Evolutionary conservation across 1,139 yeast species (phyloP), one percentile per base, ranked within the genome.

Genomic region (Taphrina wiesneri): DNA sequence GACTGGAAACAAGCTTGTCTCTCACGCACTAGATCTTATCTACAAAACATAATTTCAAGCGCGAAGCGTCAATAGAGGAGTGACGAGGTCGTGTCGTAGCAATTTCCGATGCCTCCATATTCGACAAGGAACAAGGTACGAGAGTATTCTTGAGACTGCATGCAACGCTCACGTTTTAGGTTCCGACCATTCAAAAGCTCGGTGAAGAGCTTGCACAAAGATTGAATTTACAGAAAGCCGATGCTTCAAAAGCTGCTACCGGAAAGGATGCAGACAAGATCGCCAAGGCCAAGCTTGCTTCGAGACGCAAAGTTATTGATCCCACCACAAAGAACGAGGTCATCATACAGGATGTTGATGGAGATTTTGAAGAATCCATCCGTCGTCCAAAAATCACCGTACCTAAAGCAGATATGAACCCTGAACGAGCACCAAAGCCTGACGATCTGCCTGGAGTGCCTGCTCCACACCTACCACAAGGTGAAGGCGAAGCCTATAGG

Each of bases 311-410:
- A 51, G 65, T 62, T 2, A 53, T 54, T 15, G 65, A 62, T 53
- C 65, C 65, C 2, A 62, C 65, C 32, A 62, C 65, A n/a, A 62
- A 62, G 30, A 53, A 45, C 4, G 61, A 62, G 25, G 65, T 62
- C 47, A 46, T 62, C 53, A 54, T 62, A 15, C 65, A 62, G 34
- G 65, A 62, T 36, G 65, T 62, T 13, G 65, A 62, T 34, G 65
- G 61, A 13, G 54, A 46, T 30, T 62, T 62, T 34, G 65, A 62
- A 25, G 54, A 47, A 13, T 36, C 60, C 7, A 62, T 62, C 30
- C 49, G 60, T 5, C 60, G 65, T 1, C 65, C 65, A n/a, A 34
- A 25, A 41, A 62, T 53, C 19, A 62, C 65, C 4, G 61, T 62
- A 5, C 65, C 65, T 17, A 30, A 34, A 19, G 65, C 65, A 28